Evolutionary conservation across 2,329 filamentous ascomycete genomes (phyloP).

Genomic region (Pyrenophora seminiperda): DNA sequence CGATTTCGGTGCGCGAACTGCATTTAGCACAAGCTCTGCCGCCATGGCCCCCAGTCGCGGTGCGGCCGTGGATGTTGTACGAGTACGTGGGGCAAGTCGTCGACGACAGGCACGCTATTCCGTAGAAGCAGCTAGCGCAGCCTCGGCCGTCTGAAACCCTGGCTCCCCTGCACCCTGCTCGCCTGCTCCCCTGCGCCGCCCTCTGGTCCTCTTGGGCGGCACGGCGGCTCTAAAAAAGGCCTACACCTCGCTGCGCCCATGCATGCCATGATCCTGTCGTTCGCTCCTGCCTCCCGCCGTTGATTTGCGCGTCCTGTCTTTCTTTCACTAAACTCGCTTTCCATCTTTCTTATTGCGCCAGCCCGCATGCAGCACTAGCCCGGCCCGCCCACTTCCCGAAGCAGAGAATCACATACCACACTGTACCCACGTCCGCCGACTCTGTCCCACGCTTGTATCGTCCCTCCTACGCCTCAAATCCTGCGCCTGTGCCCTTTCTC

Average conservation of each 20-base stretch:
- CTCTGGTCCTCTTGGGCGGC: not conserved
- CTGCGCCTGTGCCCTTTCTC: slow-evolving; percentile 2
- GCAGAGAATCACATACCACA: slow-evolving; percentile 2
- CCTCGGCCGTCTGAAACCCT: slow-evolving; percentile 14
- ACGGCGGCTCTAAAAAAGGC: slow-evolving; percentile 6
- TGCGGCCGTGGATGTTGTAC: too few species aligned
- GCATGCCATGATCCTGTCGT: not conserved
- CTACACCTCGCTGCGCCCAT: slow-evolving; percentile 1
- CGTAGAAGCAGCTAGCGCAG: slow-evolving; percentile 4
- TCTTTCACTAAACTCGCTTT: slow-evolving; percentile 3
- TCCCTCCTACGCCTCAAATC: slow-evolving; percentile 7
- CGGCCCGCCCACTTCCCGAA: slow-evolving; percentile 3
- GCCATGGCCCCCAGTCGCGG: not conserved
- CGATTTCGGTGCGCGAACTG: slow-evolving; percentile 3
- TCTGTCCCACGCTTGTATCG: slow-evolving; percentile 8
- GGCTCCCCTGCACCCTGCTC: slow-evolving; percentile 13
- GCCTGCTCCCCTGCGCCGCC: slow-evolving; percentile 15
- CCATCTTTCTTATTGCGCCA: not conserved
- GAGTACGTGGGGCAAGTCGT: slow-evolving; percentile 4
- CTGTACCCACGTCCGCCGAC: slow-evolving; percentile 10
- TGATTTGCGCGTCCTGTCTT: not conserved
- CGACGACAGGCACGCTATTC: slow-evolving; percentile 9
- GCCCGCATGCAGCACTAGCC: slow-evolving; percentile 4
- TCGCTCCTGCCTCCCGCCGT: not conserved
- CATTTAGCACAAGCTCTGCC: slow-evolving; percentile 10